Evolutionary conservation across 352 stramenopile genomes (phyloP), one percentile per base, ranked within the genome.

Genomic region (Pythium phragmitis): DNA sequence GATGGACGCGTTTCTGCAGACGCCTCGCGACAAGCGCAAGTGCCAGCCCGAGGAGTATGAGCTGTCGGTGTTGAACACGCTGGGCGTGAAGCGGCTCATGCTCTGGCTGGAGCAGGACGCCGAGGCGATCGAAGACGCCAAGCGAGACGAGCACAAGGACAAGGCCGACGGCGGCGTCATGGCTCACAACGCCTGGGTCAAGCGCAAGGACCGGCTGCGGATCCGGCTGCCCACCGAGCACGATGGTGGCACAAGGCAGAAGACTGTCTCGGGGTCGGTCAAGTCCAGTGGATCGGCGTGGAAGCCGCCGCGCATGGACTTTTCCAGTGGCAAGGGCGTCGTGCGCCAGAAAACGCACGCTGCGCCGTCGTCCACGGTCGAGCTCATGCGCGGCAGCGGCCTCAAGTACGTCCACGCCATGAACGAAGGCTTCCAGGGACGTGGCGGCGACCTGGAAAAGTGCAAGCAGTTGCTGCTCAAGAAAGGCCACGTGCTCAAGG

Each of bases 351-450:
- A 84, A 33, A 78, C 74, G 21, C 67, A 80, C 46, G 76, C 85
- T 11, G 63, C 88, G 30, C 82, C 83, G 39, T 88, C 80, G 23
- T 90, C 82, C 5, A 88, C 85, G 0, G 80, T 90, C 14, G 85
- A 94, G 28, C 65, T 94, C 14, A 92, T 94, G 83, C 69, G 75
- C 11, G 58, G 75, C 30, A 92, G 82, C 57, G 85, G 82, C 2
- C 78, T 94, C 50, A 92, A 91, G 60, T 94, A 92, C 57, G 82
- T 92, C 8, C 85, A 92, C 51, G 83, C 85, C 17, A 94, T 92
- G 85, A 92, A 79, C 57, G 82, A 94, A 72, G 85, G 84, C 16
- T 92, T 94, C 57, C 83, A 94, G 64, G 85, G 83, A 13, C 79
- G 85, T n/a, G 83, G 82, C 7, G 84, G 84, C 7, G 87, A 96